Percentiles rank a stretch among this genome's conserved stretches.
Conservation (phyloP, 768 basidiomycete genomes). For the Omphalotus guepiniiformis region DNA sequence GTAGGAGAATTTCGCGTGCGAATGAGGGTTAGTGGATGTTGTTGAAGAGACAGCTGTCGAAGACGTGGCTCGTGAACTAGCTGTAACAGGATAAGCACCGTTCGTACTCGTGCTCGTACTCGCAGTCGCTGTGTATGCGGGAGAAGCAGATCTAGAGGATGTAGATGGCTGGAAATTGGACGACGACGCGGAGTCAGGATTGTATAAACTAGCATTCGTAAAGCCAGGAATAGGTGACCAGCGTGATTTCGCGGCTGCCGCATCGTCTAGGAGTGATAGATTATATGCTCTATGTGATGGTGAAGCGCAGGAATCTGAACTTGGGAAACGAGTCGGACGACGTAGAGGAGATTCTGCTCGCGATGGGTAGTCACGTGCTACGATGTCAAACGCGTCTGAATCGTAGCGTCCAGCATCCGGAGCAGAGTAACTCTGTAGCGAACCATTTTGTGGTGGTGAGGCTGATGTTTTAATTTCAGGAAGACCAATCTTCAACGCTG, state of each 20-base stretch:
- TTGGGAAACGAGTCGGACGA: not conserved
- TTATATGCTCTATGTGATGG: not conserved
- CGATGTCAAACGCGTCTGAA: not conserved
- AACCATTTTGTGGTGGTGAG: not conserved
- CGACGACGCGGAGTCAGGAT: slow-evolving; percentile 6
- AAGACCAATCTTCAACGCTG: not conserved
- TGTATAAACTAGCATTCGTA: not conserved
- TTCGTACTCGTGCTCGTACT: no score
- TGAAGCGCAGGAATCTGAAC: not conserved
- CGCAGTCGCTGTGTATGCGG: no score
- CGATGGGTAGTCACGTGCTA: not conserved
- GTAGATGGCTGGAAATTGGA: no score
- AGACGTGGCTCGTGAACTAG: no score
- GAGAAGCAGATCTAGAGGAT: no score
- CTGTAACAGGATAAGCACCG: no score
- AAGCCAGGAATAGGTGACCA: not conserved
- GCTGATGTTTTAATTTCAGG: not conserved
- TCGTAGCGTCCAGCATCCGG: not conserved
- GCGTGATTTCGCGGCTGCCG: not conserved
- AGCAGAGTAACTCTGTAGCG: not conserved
- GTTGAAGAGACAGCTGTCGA: not conserved
- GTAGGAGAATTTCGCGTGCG: not conserved
- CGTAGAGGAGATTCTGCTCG: not conserved
- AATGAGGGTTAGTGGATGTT: not conserved
- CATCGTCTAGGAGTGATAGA: no score